Base-by-base conservation (phyloP, 768 basidiomycete genomes). In the Lyophyllum shimeji region DNA sequence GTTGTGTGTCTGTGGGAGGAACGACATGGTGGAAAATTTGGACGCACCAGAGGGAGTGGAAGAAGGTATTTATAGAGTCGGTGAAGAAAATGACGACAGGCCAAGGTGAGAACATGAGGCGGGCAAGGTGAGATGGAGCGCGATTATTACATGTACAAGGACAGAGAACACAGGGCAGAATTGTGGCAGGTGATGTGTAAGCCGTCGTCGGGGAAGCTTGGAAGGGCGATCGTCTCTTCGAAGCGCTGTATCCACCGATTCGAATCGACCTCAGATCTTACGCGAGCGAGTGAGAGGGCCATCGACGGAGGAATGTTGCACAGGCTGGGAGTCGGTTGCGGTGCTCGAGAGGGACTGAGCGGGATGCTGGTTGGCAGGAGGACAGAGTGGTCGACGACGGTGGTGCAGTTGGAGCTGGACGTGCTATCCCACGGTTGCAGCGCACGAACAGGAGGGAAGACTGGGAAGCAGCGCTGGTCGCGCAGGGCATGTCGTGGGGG, bases 381-480 rank as follows among this genome's bases (percentile, higher is more conserved):
- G 43, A 20, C 37, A 7, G 45, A 6, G 55, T n/a, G n/a, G n/a
- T n/a, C n/a, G n/a, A n/a, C n/a, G n/a, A n/a, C n/a, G n/a, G n/a
- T n/a, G n/a, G n/a, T n/a, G n/a, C n/a, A n/a, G n/a, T n/a, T n/a
- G n/a, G n/a, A n/a, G n/a, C n/a, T n/a, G n/a, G n/a, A n/a, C n/a
- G n/a, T n/a, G n/a, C 18, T 24, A 50, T 71, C 72, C 69, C 72
- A 70, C 74, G 72, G 65, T 75, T 70, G 57, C 45, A 64, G 49
- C 70, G 64, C 73, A 67, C 58, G 68, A 65, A 72, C n/a, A 63
- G 46, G 43, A 21, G 20, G 39, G n/a, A n/a, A n/a, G n/a, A n/a
- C n/a, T n/a, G n/a, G n/a, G 13, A 15, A 39, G 13, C 4, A 39
- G 7, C 3, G 13, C 4, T 39, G 11, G 37, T 39, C 37, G 37